Base-by-base conservation (phyloP, 371 early-diverging fungal genomes). In the Rhizopus sp. region DNA sequence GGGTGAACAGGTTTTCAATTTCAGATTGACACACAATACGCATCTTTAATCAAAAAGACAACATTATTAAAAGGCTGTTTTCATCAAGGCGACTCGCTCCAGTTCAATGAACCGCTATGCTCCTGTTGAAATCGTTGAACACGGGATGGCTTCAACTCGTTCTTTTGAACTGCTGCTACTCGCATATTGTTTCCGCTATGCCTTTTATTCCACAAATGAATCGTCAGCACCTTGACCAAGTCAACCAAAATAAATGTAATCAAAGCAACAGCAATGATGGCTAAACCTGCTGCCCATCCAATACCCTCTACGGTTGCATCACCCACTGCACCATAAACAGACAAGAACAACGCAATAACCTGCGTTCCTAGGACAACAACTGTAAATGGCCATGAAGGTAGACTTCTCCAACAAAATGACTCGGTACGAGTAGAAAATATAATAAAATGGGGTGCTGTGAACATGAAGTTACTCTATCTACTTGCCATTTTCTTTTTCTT, bases 361-460 rank as follows among this genome's bases (percentile, higher is more conserved):
- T 96, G 96, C 4, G 95, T 96, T 16, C 90, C 94, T 49, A 90
- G 78, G 38, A 96, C 88, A 50, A 92, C 93, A 0, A 80, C 55
- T 0, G 89, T 85, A 68, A 96, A 96, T 39, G 82, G 72, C 77
- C 80, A 78, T 23, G 90, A 89, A 6, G 96, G 96, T 56, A 88
- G 63, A 52, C 84, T 89, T 59, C 84, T 85, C 93, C 94, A 96
- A 76, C 93, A 93, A 74, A 87, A 91, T 31, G 86, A 83, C 4
- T 89, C 80, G 13, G 94, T 69, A 54, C 96, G 88, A 6, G 96
- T 96, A 10, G 94, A 93, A 70, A 96, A 96, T 72, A 96, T 96
- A 32, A 93, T 91, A 75, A 96, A 96, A 78, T 96, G 95, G 44
- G 96, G 96, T 53, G 89, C 89, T 76, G 46, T 77, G 17, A 13